Percentiles rank a stretch among this genome's conserved stretches.
These are phyloP conservation scores for Fraxinus dipetala DNA, from an alignment of 305 asterid genomes.

Conservation along the genomic window DNA sequence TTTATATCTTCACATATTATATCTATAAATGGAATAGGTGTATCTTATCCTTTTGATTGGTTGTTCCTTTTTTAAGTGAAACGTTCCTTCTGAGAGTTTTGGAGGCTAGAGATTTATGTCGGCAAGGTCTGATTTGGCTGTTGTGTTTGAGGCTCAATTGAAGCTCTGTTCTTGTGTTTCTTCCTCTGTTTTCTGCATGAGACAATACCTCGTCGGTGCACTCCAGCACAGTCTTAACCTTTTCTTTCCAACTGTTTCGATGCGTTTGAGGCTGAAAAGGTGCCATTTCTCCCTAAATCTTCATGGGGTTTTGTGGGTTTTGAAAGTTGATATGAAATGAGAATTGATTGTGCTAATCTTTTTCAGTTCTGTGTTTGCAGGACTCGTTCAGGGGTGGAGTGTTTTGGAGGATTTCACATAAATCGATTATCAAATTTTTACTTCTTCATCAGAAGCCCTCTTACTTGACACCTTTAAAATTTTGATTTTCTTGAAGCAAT, in stretches of 20 bases:
- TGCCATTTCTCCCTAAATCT: slow-evolving; percentile 30
- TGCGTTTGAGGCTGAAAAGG: slow-evolving; percentile 99
- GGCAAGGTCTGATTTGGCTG: slow-evolving; percentile 52
- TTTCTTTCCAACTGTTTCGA: slow-evolving; percentile 58
- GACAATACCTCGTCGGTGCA: slow-evolving; percentile 51
- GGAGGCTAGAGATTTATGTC: slow-evolving; percentile 58
- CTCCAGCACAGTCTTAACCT: slow-evolving; percentile 45
- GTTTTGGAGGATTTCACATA: slow-evolving; percentile 91
- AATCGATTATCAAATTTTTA: slow-evolving; percentile 48
- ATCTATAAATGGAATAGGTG: slow-evolving; percentile 23
- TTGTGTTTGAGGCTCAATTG: slow-evolving; percentile 48
- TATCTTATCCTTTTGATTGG: slow-evolving; percentile 27
- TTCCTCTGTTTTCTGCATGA: slow-evolving; percentile 33
- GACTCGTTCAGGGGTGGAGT: slow-evolving; percentile 89
- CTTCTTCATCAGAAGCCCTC: slow-evolving; percentile 65
- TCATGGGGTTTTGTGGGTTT: slow-evolving; percentile 24
- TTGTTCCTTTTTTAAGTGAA: slow-evolving; percentile 1
- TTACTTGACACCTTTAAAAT: slow-evolving; percentile 23
- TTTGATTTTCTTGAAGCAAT: slow-evolving; percentile 5
- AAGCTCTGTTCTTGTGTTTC: slow-evolving; percentile 41
- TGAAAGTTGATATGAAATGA: slow-evolving; percentile 34
- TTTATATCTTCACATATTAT: neutral
- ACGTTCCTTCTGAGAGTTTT: slow-evolving; percentile 4
- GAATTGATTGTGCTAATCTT: neutral
- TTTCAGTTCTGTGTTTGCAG: slow-evolving; percentile 43